A percentile compares a stretch with the other conserved stretches of the same genome.
Conservation (phyloP, 2,329 filamentous ascomycete species). For the Teratosphaeria epicoccoides region DNA sequence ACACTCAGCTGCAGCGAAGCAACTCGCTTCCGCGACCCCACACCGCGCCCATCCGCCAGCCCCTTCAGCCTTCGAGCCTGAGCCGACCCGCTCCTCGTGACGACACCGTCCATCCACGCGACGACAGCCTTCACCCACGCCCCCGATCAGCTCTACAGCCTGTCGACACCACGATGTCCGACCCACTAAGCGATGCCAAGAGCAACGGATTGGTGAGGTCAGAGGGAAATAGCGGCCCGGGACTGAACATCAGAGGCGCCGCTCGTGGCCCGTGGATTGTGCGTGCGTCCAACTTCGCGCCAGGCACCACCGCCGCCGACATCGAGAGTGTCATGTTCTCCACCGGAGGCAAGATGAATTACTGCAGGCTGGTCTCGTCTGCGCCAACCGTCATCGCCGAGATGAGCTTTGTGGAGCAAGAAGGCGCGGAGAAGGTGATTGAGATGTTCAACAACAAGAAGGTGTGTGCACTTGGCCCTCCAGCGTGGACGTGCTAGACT, state of each 20-base stretch:
- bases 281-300: constrained; percentile 71
- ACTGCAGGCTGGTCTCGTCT: constrained; percentile 57
- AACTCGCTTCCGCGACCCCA: constrained; percentile 19
- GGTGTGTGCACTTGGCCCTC: constrained; percentile 37
- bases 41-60: constrained; percentile 11
- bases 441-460: constrained; percentile 69
- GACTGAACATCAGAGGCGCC: constrained; percentile 60
- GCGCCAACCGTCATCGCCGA: constrained; percentile 66
- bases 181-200: constrained; percentile 16
- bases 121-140: constrained; percentile 9
- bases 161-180: constrained; percentile 31
- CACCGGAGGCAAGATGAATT: constrained; percentile 54
- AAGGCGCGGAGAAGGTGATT: constrained; percentile 65
- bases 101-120: constrained; percentile 25
- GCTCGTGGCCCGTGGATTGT: constrained; percentile 58
- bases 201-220: constrained; percentile 13
- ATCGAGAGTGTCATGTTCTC: constrained; percentile 64
- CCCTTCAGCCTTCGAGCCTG: constrained; percentile 9
- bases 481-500: background rate
- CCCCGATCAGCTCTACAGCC: constrained; percentile 23
- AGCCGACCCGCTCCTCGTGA: constrained; percentile 8
- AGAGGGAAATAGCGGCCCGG: constrained; percentile 26
- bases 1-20: constrained; percentile 12
- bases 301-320: constrained; percentile 69
- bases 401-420: constrained; percentile 60